Conservation (phyloP, 1,139 yeast genomes). For the Suhomyces bokatorum region DNA sequence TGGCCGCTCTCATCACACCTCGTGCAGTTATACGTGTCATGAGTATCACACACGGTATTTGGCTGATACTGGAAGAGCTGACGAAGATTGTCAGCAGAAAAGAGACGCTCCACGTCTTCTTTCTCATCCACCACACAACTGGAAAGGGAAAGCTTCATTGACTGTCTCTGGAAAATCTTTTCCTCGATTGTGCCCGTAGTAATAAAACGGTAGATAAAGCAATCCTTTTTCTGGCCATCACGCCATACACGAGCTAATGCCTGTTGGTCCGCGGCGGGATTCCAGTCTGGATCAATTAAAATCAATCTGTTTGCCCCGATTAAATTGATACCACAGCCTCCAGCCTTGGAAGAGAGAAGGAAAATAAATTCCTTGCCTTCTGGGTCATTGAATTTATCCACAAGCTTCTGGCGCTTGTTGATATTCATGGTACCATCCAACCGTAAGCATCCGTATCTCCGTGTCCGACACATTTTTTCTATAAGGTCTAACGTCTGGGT, state of each 20-base stretch:
- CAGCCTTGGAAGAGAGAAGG: conserved; percentile 91
- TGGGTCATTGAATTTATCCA: conserved; percentile 89
- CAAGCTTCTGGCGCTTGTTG: conserved; percentile 89
- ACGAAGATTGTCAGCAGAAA: conserved; percentile 76
- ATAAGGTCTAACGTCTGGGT: conserved; percentile 92
- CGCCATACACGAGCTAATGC: conserved; percentile 98
- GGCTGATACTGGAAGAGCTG: conserved; percentile 73
- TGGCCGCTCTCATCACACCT: conserved; percentile 70
- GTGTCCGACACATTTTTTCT: conserved; percentile 77
- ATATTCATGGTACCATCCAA: conserved; percentile 92
- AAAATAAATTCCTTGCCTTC: conserved; percentile 86
- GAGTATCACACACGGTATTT: conserved; percentile 82
- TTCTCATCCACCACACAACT: conserved; percentile 97
- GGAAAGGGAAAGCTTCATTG: conserved; percentile 91
- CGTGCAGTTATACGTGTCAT: conserved; percentile 85
- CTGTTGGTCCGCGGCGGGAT: conserved; percentile 98
- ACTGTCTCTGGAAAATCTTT: conserved; percentile 86
- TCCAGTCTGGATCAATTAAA: conserved; percentile 96
- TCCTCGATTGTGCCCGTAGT: conserved; percentile 96
- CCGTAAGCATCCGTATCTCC: conserved; percentile 75
- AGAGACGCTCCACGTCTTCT: conserved; percentile 90
- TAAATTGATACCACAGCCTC: conserved; percentile 97
- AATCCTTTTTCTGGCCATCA: conserved; percentile 97
- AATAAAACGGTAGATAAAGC: conserved; percentile 90
- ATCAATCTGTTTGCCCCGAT: conserved; percentile 94